These are phyloP conservation scores for Talaromyces pinophilus DNA, from an alignment of 2,329 filamentous ascomycete species.

Conservation along the genomic window DNA sequence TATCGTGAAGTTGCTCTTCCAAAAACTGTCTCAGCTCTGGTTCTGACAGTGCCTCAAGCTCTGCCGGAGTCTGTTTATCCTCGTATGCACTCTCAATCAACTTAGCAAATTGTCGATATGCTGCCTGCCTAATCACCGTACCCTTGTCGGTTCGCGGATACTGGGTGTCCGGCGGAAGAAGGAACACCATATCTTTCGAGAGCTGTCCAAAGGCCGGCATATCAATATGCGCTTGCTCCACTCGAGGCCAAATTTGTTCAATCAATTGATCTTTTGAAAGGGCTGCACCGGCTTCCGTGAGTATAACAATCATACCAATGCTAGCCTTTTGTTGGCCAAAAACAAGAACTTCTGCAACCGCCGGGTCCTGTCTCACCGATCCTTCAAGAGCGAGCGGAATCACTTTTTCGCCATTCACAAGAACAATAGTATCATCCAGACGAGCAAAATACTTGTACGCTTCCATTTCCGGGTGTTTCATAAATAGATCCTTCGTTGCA, in stretches of 20 bases:
- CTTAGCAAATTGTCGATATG: constrained; percentile 52
- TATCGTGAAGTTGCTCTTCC: constrained; percentile 32
- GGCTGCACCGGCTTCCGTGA: constrained; percentile 46
- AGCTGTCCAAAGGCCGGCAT: constrained; percentile 57
- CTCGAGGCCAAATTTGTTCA: constrained; percentile 51
- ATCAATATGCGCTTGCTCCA: constrained; percentile 54
- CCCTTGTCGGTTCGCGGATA: constrained; percentile 60
- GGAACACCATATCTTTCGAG: constrained; percentile 54
- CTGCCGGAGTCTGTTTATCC: constrained; percentile 26
- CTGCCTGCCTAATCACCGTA: constrained; percentile 56
- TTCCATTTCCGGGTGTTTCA: constrained; percentile 41
- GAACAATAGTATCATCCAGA: constrained; percentile 23
- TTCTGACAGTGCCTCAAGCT: constrained; percentile 30
- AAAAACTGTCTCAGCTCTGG: constrained; percentile 40
- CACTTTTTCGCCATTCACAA: constrained; percentile 29
- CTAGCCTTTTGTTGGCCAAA: constrained; percentile 25
- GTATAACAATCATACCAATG: constrained; percentile 52
- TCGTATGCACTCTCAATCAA: constrained; percentile 52
- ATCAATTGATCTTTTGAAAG: constrained; percentile 52
- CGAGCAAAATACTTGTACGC: constrained; percentile 35
- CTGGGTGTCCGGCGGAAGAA: constrained; percentile 48
- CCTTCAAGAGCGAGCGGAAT: constrained; percentile 26
- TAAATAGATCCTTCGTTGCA: constrained; percentile 54
- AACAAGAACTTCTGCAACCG: constrained; percentile 24
- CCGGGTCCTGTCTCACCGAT: constrained; percentile 21